Base-by-base conservation (phyloP, 371 early-diverging fungal species). In the Mortierella sp. region DNA sequence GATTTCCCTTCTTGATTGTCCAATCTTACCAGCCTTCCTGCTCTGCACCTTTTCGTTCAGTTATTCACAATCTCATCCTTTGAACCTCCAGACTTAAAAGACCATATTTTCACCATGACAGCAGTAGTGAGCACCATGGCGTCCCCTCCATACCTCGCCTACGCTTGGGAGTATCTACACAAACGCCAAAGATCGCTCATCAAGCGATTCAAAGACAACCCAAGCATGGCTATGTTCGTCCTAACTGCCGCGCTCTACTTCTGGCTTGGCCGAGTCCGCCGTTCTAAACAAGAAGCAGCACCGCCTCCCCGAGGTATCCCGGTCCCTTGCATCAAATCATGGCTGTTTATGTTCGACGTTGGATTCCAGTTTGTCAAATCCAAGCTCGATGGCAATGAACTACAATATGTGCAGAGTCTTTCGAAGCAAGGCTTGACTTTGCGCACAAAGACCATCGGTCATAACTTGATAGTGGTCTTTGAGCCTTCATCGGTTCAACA, bases 401-500 rank as follows among this genome's bases (percentile, higher is more conserved):
- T 79, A 45, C 51, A 73, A 64, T 79, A 60, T 58, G 73, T 79
- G 2, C 74, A 79, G 37, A 60, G 37, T 7, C 73, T 79, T 2
- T 69, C 74, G 7, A 79, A 79, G 57, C 74, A 79, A 57, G 74
- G 80, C 12, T 29, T 66, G 11, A 79, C 80, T 1, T 50, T 79
- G 60, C 73, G 70, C 3, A 79, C 80, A 0, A 70, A 69, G 53
- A n/a, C 70, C 18, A 57, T 79, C 52, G 80, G 80, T 1, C 80
- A 79, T 48, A 60, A 64, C 30, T 51, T 79, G 30, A 79, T 73
- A 61, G 18, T 79, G 4, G 80, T 53, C 47, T 79, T 79, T 50
- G 80, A 79, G 45, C 80, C 80, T 16, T 79, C 80, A 11, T 79
- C 80, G 3, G 80, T 79, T 14, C 80, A 79, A 57, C 80, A 79